phyloP scores from a whole-genome alignment of 2,329 filamentous ascomycete species.

The Stachybotrys chartarum region DNA sequence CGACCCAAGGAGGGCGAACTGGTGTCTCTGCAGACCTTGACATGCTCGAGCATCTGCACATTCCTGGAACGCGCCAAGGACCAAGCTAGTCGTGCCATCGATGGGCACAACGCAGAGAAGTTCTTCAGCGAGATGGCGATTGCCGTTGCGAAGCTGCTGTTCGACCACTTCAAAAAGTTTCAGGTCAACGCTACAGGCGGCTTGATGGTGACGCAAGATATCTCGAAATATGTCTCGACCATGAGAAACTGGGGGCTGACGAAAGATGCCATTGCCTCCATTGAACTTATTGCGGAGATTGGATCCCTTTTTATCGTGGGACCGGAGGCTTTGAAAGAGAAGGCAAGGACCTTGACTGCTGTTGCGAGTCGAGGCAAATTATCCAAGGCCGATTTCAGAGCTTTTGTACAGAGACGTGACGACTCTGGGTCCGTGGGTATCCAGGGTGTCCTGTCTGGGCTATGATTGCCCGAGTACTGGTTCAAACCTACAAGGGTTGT shows the following conservation, averaged over 20 bases:
- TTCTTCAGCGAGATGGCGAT: constrained; percentile 81
- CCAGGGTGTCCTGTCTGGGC: constrained; percentile 68
- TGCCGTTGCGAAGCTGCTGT: constrained; percentile 67
- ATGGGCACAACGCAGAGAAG: constrained; percentile 74
- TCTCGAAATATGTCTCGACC: constrained; percentile 84
- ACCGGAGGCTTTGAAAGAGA: constrained; percentile 66
- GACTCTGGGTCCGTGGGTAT: constrained; percentile 76
- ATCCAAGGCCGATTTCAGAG: constrained; percentile 66
- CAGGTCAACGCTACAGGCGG: constrained; percentile 88
- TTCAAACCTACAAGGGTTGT: background rate
- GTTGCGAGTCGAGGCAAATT: constrained; percentile 44
- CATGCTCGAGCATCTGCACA: constrained; percentile 71
- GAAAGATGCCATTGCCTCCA: constrained; percentile 58
- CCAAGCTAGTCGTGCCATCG: constrained; percentile 60
- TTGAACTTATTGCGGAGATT: constrained; percentile 88
- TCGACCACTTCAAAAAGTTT: constrained; percentile 94
- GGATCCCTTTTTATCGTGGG: constrained; percentile 94
- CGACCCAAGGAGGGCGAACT: constrained; percentile 75
- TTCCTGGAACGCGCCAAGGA: constrained; percentile 67
- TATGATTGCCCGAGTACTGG: constrained; percentile 27
- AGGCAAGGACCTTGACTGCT: constrained; percentile 51
- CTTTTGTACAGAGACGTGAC: constrained; percentile 78
- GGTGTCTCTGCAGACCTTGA: constrained; percentile 77
- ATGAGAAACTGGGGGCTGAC: constrained; percentile 74
- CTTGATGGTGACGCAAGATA: constrained; percentile 92